Conservation (phyloP, 139 green algal genomes). For the Chlorella vulgaris region DNA sequence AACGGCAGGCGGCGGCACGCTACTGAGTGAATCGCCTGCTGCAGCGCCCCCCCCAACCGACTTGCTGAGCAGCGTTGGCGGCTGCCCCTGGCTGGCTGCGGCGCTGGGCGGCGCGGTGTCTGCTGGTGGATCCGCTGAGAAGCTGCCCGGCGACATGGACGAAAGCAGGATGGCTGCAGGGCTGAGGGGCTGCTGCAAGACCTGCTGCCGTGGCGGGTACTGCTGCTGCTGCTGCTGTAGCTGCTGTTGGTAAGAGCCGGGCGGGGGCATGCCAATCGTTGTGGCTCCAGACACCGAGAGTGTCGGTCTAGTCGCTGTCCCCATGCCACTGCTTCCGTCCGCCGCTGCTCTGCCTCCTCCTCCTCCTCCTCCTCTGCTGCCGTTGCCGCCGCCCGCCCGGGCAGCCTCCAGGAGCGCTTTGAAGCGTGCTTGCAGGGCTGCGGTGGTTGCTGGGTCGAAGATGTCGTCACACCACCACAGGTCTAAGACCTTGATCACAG, state of each 20-base stretch:
- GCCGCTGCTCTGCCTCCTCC: background rate
- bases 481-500: constrained; percentile 23
- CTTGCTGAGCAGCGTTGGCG: background rate
- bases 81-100: background rate
- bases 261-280: background rate
- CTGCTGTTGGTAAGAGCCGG: background rate
- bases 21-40: background rate
- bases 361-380: background rate
- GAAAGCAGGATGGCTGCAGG: background rate
- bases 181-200: background rate
- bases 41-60: background rate
- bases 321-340: no score
- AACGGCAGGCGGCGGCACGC: background rate
- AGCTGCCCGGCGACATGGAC: constrained; percentile 23
- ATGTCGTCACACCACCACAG: constrained; percentile 30
- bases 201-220: background rate
- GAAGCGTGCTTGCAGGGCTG: constrained; percentile 9
- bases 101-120: background rate
- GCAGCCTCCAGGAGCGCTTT: background rate
- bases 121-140: background rate
- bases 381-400: background rate
- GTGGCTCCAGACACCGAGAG: no score
- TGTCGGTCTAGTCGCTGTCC: no score
- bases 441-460: constrained; percentile 1
- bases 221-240: background rate